Evolutionary conservation across 176 grass and related monocot genomes (phyloP).

Genomic region (Oryza nivara): DNA sequence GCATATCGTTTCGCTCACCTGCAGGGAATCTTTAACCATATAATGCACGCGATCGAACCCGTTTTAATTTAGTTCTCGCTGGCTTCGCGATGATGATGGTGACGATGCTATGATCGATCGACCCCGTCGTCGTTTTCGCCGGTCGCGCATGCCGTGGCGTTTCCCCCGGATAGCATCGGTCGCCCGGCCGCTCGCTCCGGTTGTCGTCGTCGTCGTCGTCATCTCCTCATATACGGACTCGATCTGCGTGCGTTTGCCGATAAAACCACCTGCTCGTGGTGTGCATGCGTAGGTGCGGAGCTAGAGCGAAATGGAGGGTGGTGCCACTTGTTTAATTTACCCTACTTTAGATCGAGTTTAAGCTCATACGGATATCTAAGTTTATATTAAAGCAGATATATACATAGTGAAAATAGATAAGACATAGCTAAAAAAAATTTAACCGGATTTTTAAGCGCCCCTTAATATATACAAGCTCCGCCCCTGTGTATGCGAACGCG

Average conservation of each 20-base stretch:
- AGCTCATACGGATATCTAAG: no score
- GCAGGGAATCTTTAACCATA: slow-evolving; percentile 21
- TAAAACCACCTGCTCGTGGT: background rate
- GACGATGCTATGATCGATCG: background rate
- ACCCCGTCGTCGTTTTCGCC: slow-evolving; percentile 41
- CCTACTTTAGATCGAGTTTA: no score
- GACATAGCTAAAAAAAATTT: no score
- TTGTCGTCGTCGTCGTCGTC: background rate
- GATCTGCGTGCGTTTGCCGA: background rate
- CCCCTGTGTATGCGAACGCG: background rate
- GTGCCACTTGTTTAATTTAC: no score
- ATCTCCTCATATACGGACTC: background rate
- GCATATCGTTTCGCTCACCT: background rate
- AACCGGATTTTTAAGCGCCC: rapidly evolving
- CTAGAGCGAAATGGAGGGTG: no score
- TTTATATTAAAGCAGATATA: no score
- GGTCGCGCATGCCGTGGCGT: slow-evolving; percentile 27
- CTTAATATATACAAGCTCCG: no score
- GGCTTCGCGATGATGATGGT: background rate
- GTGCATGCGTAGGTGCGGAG: background rate
- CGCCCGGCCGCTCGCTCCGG: background rate
- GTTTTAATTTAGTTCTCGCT: background rate
- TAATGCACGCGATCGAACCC: background rate
- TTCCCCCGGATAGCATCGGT: background rate
- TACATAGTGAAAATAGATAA: no score